Conservation (phyloP, 2,329 filamentous ascomycete species). For the Emmonsia crescens region DNA sequence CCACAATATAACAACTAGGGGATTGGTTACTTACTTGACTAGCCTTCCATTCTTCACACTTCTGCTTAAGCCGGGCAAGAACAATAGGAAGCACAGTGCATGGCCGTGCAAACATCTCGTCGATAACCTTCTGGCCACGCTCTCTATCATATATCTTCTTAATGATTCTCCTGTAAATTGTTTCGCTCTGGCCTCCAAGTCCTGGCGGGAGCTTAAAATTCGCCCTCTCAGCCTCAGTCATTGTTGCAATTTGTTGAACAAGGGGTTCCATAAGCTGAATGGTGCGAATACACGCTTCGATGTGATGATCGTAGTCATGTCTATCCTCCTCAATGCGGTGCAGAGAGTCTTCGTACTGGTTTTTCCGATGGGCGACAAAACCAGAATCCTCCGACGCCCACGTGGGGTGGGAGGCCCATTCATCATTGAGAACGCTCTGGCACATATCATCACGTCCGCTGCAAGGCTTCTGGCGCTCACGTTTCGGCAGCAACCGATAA, state of each 20-base stretch:
- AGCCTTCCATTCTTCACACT: slow-evolving; percentile 95
- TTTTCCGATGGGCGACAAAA: slow-evolving; percentile 96
- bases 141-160: slow-evolving; percentile 94
- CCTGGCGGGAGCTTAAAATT: slow-evolving; percentile 70
- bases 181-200: slow-evolving; percentile 84
- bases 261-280: slow-evolving; percentile 94
- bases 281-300: slow-evolving; percentile 87
- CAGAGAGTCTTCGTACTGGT: slow-evolving; percentile 83
- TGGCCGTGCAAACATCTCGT: slow-evolving; percentile 73
- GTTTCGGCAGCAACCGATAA: slow-evolving; percentile 81
- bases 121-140: slow-evolving; percentile 71
- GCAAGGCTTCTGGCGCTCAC: slow-evolving; percentile 82
- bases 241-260: slow-evolving; percentile 75
- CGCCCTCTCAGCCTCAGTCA: slow-evolving; percentile 61
- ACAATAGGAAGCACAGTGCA: slow-evolving; percentile 83
- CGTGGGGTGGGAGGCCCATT: slow-evolving; percentile 97
- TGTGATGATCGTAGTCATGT: slow-evolving; percentile 97
- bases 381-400: slow-evolving; percentile 98
- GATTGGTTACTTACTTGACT: slow-evolving; percentile 49
- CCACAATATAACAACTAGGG: background rate
- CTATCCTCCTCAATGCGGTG: slow-evolving; percentile 96
- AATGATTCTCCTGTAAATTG: slow-evolving; percentile 91
- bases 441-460: slow-evolving; percentile 93
- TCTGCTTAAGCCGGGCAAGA: slow-evolving; percentile 81
- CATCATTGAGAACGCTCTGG: slow-evolving; percentile 84